phyloP scores from a whole-genome alignment of 208 protist genomes.

The Pavlovales sp. region DNA sequence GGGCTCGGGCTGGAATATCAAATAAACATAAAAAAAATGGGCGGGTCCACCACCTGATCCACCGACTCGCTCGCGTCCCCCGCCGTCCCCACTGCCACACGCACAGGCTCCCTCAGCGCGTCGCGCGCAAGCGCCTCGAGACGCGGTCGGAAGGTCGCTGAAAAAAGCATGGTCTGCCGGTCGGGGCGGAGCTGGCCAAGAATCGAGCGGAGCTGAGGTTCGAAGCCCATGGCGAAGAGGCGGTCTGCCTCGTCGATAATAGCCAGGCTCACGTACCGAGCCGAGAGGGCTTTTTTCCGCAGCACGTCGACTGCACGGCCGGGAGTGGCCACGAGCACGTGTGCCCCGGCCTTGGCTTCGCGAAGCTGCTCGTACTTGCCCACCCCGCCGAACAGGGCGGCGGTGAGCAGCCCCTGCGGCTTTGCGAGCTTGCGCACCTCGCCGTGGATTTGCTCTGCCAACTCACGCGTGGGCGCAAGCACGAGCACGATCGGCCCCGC shows the following conservation, averaged over 20 bases:
- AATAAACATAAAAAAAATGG: no score
- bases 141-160: conserved; percentile 84
- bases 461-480: conserved; percentile 73
- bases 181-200: conserved; percentile 81
- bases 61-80: conserved; percentile 15
- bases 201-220: conserved; percentile 68
- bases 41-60: conserved; percentile 23
- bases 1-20: no score
- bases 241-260: conserved; percentile 59
- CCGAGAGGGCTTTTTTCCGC: neutral
- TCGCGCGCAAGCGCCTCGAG: conserved; percentile 74
- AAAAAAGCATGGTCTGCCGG: conserved; percentile 93
- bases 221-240: conserved; percentile 59
- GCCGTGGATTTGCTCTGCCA: conserved; percentile 69
- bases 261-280: conserved; percentile 39
- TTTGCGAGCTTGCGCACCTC: conserved; percentile 46
- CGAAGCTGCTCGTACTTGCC: conserved; percentile 22
- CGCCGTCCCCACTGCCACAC: neutral
- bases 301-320: conserved; percentile 50
- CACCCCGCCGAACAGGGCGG: conserved; percentile 22
- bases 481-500: conserved; percentile 70
- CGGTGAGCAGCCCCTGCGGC: neutral
- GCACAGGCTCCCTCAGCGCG: neutral
- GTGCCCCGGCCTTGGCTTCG: conserved; percentile 52
- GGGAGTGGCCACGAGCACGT: conserved; percentile 78